These are phyloP conservation scores for Phragmites australis DNA, from an alignment of 176 grass and related monocot genomes.

Conservation along the genomic window DNA sequence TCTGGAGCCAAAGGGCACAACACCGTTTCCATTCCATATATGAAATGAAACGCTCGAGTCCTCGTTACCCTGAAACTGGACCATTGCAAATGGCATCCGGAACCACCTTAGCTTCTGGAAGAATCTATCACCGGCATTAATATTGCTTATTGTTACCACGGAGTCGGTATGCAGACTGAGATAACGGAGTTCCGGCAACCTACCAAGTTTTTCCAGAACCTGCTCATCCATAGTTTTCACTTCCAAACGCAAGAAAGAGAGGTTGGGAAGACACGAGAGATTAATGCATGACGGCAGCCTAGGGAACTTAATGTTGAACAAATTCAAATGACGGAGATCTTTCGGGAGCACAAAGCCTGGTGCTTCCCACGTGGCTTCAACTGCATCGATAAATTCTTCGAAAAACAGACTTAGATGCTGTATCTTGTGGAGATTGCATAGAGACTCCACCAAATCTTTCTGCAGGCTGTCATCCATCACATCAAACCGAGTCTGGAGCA, in stretches of 20 bases:
- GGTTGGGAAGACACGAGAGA: neutral
- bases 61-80: neutral
- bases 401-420: neutral
- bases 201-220: neutral
- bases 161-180: fast-evolving
- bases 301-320: fast-evolving
- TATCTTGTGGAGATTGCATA: neutral
- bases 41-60: neutral
- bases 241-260: fast-evolving
- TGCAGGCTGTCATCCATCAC: neutral
- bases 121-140: too few species aligned
- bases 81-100: neutral
- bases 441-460: neutral
- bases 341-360: neutral
- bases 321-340: neutral
- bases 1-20: neutral
- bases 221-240: neutral
- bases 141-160: neutral
- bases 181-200: neutral
- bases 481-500: fast-evolving
- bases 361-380: too few species aligned
- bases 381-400: too few species aligned
- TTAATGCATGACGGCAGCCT: neutral
- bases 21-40: neutral
- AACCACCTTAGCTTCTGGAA: neutral